Percentiles rank a stretch among this genome's conserved stretches.
Evolutionary conservation across 352 stramenopile species (phyloP).

Genomic region (Globisporangium ultimum): DNA sequence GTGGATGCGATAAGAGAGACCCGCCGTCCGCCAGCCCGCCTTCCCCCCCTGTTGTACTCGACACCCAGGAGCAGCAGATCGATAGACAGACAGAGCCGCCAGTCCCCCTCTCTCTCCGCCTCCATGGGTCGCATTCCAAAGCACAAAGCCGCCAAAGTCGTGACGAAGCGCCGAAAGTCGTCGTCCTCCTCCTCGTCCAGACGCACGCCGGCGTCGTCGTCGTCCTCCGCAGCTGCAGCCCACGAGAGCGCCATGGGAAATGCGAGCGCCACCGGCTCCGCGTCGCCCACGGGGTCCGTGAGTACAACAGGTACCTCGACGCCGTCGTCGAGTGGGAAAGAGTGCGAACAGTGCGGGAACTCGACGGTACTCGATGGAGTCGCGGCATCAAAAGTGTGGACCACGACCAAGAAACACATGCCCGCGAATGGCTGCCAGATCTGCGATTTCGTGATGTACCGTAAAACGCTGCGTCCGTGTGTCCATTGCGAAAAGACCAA

Average conservation of each 20-base stretch:
- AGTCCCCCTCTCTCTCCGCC: background rate
- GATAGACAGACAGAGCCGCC: background rate
- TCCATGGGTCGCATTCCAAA: conserved; percentile 19
- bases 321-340: conserved; percentile 23
- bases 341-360: conserved; percentile 54
- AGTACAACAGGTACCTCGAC: conserved; percentile 15
- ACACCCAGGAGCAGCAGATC: background rate
- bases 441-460: conserved; percentile 76
- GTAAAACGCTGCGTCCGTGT: conserved; percentile 64
- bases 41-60: background rate
- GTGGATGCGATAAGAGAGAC: no score
- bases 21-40: no score
- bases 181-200: no score
- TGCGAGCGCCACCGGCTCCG: background rate
- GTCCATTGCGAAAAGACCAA: conserved; percentile 51
- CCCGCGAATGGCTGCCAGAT: conserved; percentile 65
- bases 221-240: no score
- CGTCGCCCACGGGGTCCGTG: conserved; percentile 12
- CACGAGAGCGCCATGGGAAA: conserved; percentile 14
- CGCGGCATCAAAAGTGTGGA: conserved; percentile 30
- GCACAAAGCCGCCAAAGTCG: conserved; percentile 18
- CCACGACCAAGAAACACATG: conserved; percentile 43
- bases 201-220: no score
- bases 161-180: conserved; percentile 12
- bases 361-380: conserved; percentile 30